Conservation (phyloP, 1,139 yeast species). For the Suhomyces taliae region DNA sequence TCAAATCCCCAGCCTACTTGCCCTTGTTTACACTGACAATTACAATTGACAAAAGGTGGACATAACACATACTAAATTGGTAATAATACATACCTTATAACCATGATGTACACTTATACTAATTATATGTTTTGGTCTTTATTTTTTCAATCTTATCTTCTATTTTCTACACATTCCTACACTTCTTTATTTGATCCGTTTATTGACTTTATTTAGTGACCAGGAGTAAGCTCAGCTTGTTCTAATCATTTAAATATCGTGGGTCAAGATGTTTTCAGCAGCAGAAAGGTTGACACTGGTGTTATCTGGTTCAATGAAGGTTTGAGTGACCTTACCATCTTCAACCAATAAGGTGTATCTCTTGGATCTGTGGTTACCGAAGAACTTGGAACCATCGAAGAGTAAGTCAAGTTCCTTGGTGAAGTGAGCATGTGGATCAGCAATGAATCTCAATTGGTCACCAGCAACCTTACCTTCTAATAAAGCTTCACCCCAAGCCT, state of each 20-base stretch:
- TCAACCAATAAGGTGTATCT: conserved; percentile 77
- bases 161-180: no score
- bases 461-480: conserved; percentile 30
- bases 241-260: background rate
- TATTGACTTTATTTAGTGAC: no score
- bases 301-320: conserved; percentile 80
- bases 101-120: no score
- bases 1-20: no score
- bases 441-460: conserved; percentile 55
- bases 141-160: no score
- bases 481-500: conserved; percentile 68
- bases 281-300: conserved; percentile 59
- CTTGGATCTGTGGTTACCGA: conserved; percentile 55
- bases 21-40: no score
- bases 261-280: conserved; percentile 37
- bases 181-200: no score
- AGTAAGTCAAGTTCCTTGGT: conserved; percentile 61
- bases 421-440: conserved; percentile 77
- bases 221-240: background rate
- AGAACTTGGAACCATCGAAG: conserved; percentile 27
- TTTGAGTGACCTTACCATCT: conserved; percentile 64
- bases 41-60: no score
- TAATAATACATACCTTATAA: no score
- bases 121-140: no score
- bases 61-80: no score